Base-by-base conservation (phyloP, 2,329 filamentous ascomycete genomes). In the Dothistroma septosporum region DNA sequence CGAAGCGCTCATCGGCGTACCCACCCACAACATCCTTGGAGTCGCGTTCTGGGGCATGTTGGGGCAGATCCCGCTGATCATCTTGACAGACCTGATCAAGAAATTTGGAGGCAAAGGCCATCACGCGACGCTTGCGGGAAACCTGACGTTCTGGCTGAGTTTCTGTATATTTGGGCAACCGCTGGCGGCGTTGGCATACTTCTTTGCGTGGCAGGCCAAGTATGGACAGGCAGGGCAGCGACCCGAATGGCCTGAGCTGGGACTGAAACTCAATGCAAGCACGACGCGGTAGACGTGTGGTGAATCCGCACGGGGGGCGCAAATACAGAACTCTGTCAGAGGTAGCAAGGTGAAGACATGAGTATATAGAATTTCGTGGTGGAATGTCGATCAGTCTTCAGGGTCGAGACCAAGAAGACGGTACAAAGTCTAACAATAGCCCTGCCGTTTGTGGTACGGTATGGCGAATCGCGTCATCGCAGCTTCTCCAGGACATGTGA, bases 191-290 rank as follows among this genome's bases (percentile, higher is more conserved):
- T 79, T 99, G 62, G 82, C 96, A 74, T 99, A 99, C 75, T 99
- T 97, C 75, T 97, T 97, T 74, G 92, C 92, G 1, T 99, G 94
- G 93, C 93, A 97, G 77, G 91, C 91, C 58, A 97, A 97, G 79
- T 97, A 96, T 73, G 94, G 94, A 4, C 59, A 49, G 14, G 58
- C 48, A 10, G 60, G 61, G 12, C 58, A 57, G 33, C 56, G 63
- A 32, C 68, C 61, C 21, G 64, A 64, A 37, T 72, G 69, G 69
- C 68, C 69, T 53, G 61, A 64, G 53, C 52, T 67, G 49, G 58
- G 62, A 41, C 52, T 63, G 57, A 54, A 47, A 2, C 28, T 28
- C 21, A 54, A 53, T 46, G 49, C 32, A 19, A 54, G 49, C 16
- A 54, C 47, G 49, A 53, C 44, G 44, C 53, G 37, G 47, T 7